Evolutionary conservation across 2,329 filamentous ascomycete genomes (phyloP).

Genomic region (Shiraia bambusicola): DNA sequence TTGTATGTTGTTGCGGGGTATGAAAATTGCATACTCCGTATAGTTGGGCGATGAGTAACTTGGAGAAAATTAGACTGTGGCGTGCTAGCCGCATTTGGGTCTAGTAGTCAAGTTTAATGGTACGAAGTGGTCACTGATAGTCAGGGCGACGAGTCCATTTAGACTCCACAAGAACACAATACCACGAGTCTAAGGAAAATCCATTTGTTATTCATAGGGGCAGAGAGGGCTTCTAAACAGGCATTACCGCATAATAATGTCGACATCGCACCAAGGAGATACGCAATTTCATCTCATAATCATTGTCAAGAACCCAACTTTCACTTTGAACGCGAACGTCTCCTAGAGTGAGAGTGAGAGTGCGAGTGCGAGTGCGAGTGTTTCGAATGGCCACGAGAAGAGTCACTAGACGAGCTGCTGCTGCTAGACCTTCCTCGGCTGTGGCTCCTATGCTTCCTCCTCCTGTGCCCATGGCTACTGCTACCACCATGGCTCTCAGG

Average conservation of each 20-base stretch:
- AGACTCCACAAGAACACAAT: too few relatives aligned
- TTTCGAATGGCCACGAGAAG: slow-evolving; percentile 39
- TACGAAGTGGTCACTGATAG: not conserved
- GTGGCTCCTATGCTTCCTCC: slow-evolving; percentile 34
- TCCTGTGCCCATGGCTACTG: slow-evolving; percentile 24
- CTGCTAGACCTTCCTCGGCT: slow-evolving; percentile 29
- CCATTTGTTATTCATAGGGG: not conserved
- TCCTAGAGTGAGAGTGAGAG: too few relatives aligned
- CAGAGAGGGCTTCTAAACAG: not conserved
- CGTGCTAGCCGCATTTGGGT: slow-evolving; percentile 25
- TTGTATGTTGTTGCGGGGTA: slow-evolving; percentile 20
- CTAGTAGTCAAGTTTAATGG: slow-evolving; percentile 3
- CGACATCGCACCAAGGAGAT: not conserved
- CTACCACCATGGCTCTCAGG: slow-evolving; percentile 19
- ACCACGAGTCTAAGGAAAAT: not conserved
- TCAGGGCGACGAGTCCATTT: not conserved
- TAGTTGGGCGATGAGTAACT: slow-evolving; percentile 30
- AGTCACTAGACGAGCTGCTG: slow-evolving; percentile 25
- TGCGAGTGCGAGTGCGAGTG: too few relatives aligned
- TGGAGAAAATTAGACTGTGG: slow-evolving; percentile 34
- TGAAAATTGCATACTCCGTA: slow-evolving; percentile 22
- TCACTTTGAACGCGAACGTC: not conserved
- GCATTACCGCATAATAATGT: not conserved
- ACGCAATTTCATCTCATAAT: not conserved
- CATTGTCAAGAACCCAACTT: not conserved